These are phyloP conservation scores for Vigna reflexopilosa DNA, from an alignment of 306 rosid species.

Conservation along the genomic window DNA sequence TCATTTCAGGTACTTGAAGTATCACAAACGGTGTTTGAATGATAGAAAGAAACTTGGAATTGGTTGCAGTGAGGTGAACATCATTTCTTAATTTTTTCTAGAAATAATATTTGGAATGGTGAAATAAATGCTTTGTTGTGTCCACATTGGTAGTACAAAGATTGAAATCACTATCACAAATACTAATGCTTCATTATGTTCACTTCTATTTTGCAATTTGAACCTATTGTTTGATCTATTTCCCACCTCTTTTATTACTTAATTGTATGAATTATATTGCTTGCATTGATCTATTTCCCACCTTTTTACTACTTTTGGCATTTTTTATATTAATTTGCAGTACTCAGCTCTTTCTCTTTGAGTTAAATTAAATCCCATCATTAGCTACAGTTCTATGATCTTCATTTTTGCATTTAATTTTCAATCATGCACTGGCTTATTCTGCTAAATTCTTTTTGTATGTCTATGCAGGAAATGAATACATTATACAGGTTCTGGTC, in stretches of 20 bases:
- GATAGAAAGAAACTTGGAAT: slow-evolving; percentile 95
- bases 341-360: neutral
- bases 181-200: neutral
- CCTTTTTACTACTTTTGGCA: neutral
- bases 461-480: slow-evolving; percentile 92
- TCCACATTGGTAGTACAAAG: slow-evolving; percentile 9
- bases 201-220: slow-evolving; percentile 6
- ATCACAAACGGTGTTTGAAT: slow-evolving; percentile 77
- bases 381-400: slow-evolving; percentile 2
- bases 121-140: slow-evolving; percentile 4
- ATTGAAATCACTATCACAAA: slow-evolving; percentile 17
- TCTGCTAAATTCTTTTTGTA: slow-evolving; percentile 1
- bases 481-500: slow-evolving; percentile 91
- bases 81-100: slow-evolving; percentile 40
- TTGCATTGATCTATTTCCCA: neutral
- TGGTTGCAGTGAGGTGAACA: slow-evolving; percentile 96
- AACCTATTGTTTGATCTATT: neutral
- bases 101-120: slow-evolving; percentile 26
- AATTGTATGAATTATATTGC: neutral
- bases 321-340: neutral
- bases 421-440: slow-evolving; percentile 30
- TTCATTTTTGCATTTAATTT: slow-evolving; percentile 16
- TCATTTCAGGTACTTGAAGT: slow-evolving; percentile 81
- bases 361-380: neutral
- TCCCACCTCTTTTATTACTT: neutral